A percentile compares a stretch with the other conserved stretches of the same genome.
phyloP scores from a whole-genome alignment of 2,329 filamentous ascomycete genomes.

The Ramularia endophylla region DNA sequence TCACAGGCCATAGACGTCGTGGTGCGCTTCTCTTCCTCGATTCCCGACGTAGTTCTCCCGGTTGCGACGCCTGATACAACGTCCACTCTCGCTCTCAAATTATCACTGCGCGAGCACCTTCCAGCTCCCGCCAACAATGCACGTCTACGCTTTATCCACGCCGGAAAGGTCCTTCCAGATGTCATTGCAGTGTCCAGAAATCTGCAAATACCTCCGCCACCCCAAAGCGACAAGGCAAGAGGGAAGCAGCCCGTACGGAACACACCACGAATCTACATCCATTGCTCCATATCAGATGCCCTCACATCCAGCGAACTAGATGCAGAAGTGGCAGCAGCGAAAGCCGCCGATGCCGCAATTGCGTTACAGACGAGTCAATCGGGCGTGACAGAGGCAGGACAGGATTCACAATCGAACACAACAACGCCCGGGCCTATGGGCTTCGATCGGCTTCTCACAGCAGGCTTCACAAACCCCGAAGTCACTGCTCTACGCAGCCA shows the following conservation, averaged over 20 bases:
- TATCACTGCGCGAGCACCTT: conserved; percentile 69
- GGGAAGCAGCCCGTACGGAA: conserved; percentile 59
- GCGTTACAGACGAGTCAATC: conserved; percentile 4
- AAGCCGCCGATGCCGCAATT: conserved; percentile 35
- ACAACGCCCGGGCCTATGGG: conserved; percentile 60
- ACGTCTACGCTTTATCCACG: conserved; percentile 82
- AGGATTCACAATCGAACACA: conserved; percentile 5
- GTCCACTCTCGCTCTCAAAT: conserved; percentile 73
- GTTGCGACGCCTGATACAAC: conserved; percentile 62
- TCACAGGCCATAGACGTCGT: conserved; percentile 58
- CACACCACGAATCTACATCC: conserved; percentile 68
- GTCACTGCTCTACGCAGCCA: conserved; percentile 80
- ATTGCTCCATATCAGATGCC: conserved; percentile 79
- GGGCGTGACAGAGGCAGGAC: neutral
- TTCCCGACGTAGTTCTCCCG: conserved; percentile 76
- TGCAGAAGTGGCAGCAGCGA: conserved; percentile 51
- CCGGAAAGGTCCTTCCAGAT: conserved; percentile 80
- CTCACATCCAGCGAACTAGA: conserved; percentile 64
- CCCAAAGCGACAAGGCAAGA: conserved; percentile 45
- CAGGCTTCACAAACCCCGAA: conserved; percentile 78
- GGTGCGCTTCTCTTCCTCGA: conserved; percentile 81
- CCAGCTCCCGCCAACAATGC: conserved; percentile 55
- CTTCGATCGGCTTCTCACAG: conserved; percentile 76
- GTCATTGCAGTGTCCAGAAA: conserved; percentile 60
- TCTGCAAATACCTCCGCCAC: conserved; percentile 58